Conservation (phyloP, 164 flowering plant species). For the Magnolia kwangsiensis region DNA sequence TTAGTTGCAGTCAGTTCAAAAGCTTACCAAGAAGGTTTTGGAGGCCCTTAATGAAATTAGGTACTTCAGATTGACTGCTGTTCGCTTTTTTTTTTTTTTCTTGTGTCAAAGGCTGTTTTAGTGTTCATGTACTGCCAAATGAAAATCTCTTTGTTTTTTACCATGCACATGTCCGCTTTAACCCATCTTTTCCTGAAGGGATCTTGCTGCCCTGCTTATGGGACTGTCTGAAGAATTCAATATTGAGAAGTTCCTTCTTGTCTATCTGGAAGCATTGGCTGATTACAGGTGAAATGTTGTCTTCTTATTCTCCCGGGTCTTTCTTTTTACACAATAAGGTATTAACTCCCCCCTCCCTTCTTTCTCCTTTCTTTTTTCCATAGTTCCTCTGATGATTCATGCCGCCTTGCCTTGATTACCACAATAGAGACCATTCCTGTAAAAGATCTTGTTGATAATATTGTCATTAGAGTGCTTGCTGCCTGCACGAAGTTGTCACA, state of each 20-base stretch:
- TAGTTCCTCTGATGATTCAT: slow-evolving; percentile 57
- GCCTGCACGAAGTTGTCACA: slow-evolving; percentile 41
- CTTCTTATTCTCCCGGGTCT: not conserved
- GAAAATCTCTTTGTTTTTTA: not conserved
- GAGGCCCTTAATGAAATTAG: slow-evolving; percentile 52
- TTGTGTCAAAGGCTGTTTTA: not conserved
- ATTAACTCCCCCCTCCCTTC: not conserved
- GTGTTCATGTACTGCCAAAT: not conserved
- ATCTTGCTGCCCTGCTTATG: slow-evolving; percentile 49
- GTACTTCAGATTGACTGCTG: slow-evolving; percentile 22
- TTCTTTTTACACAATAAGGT: slow-evolving; percentile 3
- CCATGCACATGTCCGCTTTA: not conserved
- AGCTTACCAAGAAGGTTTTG: slow-evolving; percentile 61
- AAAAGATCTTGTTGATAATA: slow-evolving; percentile 33
- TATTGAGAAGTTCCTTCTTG: slow-evolving; percentile 57
- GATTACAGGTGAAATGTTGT: slow-evolving; percentile 48
- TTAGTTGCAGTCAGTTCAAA: slow-evolving; percentile 58
- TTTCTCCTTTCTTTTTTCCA: slow-evolving; percentile 15
- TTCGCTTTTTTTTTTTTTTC: not conserved
- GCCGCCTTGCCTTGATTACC: slow-evolving; percentile 39
- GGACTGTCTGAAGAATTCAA: slow-evolving; percentile 65
- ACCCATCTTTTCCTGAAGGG: slow-evolving; percentile 37
- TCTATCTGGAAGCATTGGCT: slow-evolving; percentile 62
- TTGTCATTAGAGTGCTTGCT: slow-evolving; percentile 52
- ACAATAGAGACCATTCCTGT: slow-evolving; percentile 54